Evolutionary conservation across 2,329 filamentous ascomycete species (phyloP), one percentile per base, ranked within the genome.

Genomic region (Calycina herbarum): DNA sequence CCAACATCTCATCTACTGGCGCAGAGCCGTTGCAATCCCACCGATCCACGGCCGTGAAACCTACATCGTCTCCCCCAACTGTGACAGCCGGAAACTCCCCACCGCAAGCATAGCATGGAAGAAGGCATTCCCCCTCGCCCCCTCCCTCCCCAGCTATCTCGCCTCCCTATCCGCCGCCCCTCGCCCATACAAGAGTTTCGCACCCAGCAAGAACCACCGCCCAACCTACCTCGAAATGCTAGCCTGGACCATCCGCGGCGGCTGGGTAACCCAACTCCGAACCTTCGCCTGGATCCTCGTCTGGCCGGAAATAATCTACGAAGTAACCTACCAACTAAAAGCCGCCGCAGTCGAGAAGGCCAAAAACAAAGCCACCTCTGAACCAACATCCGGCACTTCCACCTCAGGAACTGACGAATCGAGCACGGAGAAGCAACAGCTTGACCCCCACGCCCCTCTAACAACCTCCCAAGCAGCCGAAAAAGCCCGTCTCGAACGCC

Each of bases 1-100:
- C 10, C 91, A 92, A 65, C 95, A 98, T 79, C 89, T 99, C 68
- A 93, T 98, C 67, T 96, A 96, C 79, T 98, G 94, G 94, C 89
- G 95, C 29, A 90, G 94, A 65, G 95, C 94, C 58, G 91, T 96
- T 67, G 90, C 94, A 17, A 94, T 98, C 51, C 91, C 93, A 4
- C 95, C 95, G 0, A 85, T 99, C 5, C 93, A 97, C 74, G 90
- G 91, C 56, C 86, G 94, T 59, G 94, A 98, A 76, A 90, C 89
- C 11, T 99, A 98, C 77, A 90, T 98, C 40, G 86, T 97, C 33
- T 96, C 92, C 1, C 94, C 94, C 0, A 96, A 96, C 76, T 93
- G 93, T 67, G 90, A 97, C 73, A 85, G 93, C 72, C 82, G 84
- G 61, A 86, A 88, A 58, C 83, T 98, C 0, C 83, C 88, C 27